A percentile compares a stretch with the other conserved stretches of the same genome.
Conservation (phyloP, 352 stramenopile species). For the Globisporangium camurandrum region DNA sequence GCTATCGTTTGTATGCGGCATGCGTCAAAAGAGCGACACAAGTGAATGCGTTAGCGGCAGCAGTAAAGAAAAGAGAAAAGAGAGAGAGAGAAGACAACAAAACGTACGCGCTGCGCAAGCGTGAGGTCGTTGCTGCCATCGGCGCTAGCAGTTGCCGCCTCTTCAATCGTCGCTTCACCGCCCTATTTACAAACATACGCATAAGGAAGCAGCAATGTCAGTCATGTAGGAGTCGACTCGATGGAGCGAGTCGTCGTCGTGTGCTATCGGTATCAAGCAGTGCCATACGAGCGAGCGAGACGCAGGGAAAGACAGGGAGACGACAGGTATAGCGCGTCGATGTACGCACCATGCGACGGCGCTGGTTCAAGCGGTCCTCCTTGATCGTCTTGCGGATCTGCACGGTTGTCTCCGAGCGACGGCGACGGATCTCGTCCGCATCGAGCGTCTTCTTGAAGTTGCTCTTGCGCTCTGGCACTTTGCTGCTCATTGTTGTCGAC, state of each 20-base stretch:
- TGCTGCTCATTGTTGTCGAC: too few relatives aligned
- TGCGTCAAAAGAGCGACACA: conserved; percentile 1
- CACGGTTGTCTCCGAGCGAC: conserved; percentile 73
- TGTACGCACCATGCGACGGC: conserved; percentile 56
- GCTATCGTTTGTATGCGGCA: conserved; percentile 27
- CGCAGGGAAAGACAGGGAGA: neutral
- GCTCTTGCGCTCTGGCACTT: conserved; percentile 72
- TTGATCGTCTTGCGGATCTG: conserved; percentile 86
- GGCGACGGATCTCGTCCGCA: conserved; percentile 57
- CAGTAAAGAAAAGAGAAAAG: conserved; percentile 6
- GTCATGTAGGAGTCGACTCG: too few relatives aligned
- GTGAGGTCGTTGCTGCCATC: conserved; percentile 39
- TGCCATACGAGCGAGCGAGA: neutral
- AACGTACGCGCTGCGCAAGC: conserved; percentile 43
- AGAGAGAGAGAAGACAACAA: conserved; percentile 1
- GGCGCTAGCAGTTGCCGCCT: conserved; percentile 19
- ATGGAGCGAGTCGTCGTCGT: neutral
- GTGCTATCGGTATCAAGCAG: neutral
- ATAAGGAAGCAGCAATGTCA: neutral
- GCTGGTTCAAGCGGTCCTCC: conserved; percentile 81
- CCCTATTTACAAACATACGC: conserved; percentile 6
- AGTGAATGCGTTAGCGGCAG: neutral
- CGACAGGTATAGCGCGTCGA: too few relatives aligned
- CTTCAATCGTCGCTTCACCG: conserved; percentile 18
- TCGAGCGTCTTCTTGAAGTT: conserved; percentile 88